Base-by-base conservation (phyloP, 2,329 filamentous ascomycete species). In the Onygenales sp. region DNA sequence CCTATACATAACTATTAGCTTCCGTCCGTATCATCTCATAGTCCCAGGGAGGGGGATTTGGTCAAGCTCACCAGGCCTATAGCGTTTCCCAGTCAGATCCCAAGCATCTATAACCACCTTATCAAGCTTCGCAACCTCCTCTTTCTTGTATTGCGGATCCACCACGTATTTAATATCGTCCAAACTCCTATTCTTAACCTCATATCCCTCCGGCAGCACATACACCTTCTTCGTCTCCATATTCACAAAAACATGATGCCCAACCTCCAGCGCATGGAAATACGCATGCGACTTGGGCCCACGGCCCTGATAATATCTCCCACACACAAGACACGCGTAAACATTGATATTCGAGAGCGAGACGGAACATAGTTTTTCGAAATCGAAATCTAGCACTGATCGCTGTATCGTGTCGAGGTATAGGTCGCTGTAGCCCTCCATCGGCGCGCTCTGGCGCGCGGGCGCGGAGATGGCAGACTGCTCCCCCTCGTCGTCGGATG, bases 161-260 rank as follows among this genome's bases (percentile, higher is more conserved):
- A 93, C 91, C 50, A 97, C 92, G 68, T 93, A 95, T 70, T 96
- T 97, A 74, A 98, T 96, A 70, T 98, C 93, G 59, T 97, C 93
- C 60, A 98, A 81, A 49, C 89, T 92, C 70, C 91, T 91, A 72
- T 88, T 95, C 70, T 85, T 86, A 55, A 98, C 93, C 71, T 98
- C 93, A 70, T 98, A 98, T 51, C 92, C 92, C 69, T 98, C 93
- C 0, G 93, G 93, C 50, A 98, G 67, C 7, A 76, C 63, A 56
- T 74, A 76, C 2, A 74, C 68, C 58, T 70, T 72, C 54, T 70
- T 70, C 1, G 63, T 70, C 17, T 90, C 85, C 83, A 98, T 93
- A 72, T 97, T 97, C 78, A 98, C 92, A 71, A 89, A 98, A 54
- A 97, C 92, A 77, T 98, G 93, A 71, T 98, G 93, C 57, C 86